Percentiles rank a stretch among this genome's conserved stretches.
Evolutionary conservation across 306 rosid species (phyloP).

Genomic region (Adenanthera pavonina): DNA sequence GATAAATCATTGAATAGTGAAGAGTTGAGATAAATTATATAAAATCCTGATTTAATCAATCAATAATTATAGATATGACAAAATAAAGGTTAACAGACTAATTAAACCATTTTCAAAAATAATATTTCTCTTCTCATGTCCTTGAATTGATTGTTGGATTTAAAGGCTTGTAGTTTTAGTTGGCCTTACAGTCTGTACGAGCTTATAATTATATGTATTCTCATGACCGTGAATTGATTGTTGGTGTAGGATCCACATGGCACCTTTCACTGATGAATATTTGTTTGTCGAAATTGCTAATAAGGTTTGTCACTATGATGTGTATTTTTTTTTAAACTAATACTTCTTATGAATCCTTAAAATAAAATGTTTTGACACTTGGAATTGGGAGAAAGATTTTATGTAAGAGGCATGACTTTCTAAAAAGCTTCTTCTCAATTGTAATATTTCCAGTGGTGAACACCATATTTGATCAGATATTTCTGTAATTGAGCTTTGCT

Average conservation of each 20-base stretch:
- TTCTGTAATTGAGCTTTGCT: slow-evolving; percentile 30
- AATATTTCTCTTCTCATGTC: slow-evolving; percentile 30
- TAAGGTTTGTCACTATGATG: slow-evolving; percentile 63
- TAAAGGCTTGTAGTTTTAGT: neutral
- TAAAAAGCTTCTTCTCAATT: slow-evolving; percentile 9
- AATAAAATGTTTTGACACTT: slow-evolving; percentile 20
- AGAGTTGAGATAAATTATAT: neutral
- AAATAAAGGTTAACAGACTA: neutral
- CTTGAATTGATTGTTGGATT: slow-evolving; percentile 39
- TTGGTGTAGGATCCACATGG: slow-evolving; percentile 94
- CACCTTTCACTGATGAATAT: slow-evolving; percentile 98
- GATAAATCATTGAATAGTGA: neutral
- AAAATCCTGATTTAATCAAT: too few relatives aligned
- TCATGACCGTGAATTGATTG: slow-evolving; percentile 53
- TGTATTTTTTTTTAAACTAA: slow-evolving; percentile 12
- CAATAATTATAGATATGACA: neutral
- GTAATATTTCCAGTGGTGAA: neutral
- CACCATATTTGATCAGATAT: neutral
- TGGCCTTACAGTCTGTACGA: neutral
- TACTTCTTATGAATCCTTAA: slow-evolving; percentile 11
- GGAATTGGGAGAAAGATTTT: slow-evolving; percentile 25
- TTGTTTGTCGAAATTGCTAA: slow-evolving; percentile 93
- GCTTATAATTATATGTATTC: slow-evolving; percentile 31
- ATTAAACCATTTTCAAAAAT: neutral
- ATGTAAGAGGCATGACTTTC: slow-evolving; percentile 17